Evolutionary conservation across 1,284 basidiomycete species (phyloP).

Genomic region (Athelia psychrophila): DNA sequence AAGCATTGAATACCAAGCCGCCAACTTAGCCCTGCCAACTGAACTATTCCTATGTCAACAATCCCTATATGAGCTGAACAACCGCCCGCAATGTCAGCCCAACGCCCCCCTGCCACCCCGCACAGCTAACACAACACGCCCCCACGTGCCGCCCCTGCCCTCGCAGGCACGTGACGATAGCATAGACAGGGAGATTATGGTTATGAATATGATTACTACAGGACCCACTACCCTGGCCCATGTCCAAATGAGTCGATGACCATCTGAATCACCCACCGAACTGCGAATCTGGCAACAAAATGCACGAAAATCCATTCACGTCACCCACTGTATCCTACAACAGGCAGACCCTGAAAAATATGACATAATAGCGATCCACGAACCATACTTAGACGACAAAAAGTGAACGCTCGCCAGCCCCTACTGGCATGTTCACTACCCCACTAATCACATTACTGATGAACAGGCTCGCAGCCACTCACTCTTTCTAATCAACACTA

Average conservation of each 20-base stretch:
- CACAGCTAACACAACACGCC: too few relatives aligned
- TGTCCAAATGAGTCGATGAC: slow-evolving; percentile 13
- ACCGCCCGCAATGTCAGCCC: too few relatives aligned
- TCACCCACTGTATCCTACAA: slow-evolving; percentile 18
- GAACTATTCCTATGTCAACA: too few relatives aligned
- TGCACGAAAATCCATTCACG: slow-evolving; percentile 21
- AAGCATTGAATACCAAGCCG: too few relatives aligned
- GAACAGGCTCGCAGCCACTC: slow-evolving; percentile 17
- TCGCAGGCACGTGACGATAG: neutral
- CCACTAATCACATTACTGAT: slow-evolving; percentile 11
- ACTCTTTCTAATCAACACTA: slow-evolving; percentile 24
- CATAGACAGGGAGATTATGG: neutral
- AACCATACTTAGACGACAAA: slow-evolving; percentile 26
- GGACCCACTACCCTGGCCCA: neutral
- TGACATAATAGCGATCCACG: slow-evolving; percentile 29
- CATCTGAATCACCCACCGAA: slow-evolving; percentile 15
- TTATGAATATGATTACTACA: neutral
- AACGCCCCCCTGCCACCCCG: too few relatives aligned
- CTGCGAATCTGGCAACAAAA: slow-evolving; percentile 28
- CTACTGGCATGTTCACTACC: slow-evolving; percentile 27
- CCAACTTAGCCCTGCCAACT: too few relatives aligned
- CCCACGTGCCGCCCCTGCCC: neutral
- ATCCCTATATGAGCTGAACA: too few relatives aligned
- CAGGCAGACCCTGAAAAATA: slow-evolving; percentile 8
- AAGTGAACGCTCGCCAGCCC: slow-evolving; percentile 11